Percentiles rank a stretch among this genome's conserved stretches.
These are phyloP conservation scores for Moesziomyces antarcticus DNA, from an alignment of 1,284 basidiomycete species.

Conservation along the genomic window DNA sequence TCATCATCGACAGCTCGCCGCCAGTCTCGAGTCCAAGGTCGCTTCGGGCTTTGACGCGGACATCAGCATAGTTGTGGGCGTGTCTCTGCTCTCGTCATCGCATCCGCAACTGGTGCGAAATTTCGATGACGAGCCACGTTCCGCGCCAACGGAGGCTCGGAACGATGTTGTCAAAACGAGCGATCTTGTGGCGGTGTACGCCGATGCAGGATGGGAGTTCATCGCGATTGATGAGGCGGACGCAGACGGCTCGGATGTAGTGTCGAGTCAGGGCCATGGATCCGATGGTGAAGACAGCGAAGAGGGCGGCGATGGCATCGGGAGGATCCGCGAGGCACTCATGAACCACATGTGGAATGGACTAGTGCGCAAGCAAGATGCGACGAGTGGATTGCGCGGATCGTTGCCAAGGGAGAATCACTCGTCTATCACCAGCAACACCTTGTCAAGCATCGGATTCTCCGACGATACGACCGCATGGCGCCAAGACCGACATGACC, in stretches of 20 bases:
- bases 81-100: slow-evolving; percentile 15
- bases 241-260: slow-evolving; percentile 1
- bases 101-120: slow-evolving; percentile 15
- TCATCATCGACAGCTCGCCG: slow-evolving; percentile 16
- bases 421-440: too few species aligned
- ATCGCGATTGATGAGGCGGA: slow-evolving; percentile 46
- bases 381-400: too few species aligned
- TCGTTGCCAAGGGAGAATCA: too few species aligned
- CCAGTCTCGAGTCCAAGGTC: slow-evolving; percentile 17
- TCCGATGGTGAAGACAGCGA: slow-evolving; percentile 23
- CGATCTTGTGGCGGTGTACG: slow-evolving; percentile 52
- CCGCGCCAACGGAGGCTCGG: background rate
- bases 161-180: slow-evolving; percentile 12
- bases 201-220: slow-evolving; percentile 59
- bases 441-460: too few species aligned
- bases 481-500: background rate
- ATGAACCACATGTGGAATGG: slow-evolving; percentile 59
- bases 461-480: too few species aligned
- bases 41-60: slow-evolving; percentile 29
- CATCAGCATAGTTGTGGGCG: slow-evolving; percentile 39
- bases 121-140: slow-evolving; percentile 11
- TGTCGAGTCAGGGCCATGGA: background rate
- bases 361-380: slow-evolving; percentile 35
- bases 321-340: slow-evolving; percentile 55
- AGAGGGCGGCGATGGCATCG: slow-evolving; percentile 46